Evolutionary conservation across 345 rosid genomes (phyloP).

Genomic region (Eucalyptus curtisii): DNA sequence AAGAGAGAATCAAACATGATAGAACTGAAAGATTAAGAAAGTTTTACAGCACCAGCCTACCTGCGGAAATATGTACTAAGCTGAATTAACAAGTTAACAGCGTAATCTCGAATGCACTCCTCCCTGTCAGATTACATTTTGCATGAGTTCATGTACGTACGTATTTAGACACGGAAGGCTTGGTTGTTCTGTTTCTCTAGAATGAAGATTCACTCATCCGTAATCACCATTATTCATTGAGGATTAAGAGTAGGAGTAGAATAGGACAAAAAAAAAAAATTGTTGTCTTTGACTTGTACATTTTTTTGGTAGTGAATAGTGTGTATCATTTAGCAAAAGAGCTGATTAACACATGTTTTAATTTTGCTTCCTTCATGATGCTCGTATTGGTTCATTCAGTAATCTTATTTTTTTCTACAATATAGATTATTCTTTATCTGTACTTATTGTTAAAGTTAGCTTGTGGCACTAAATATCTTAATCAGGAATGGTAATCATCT

Average conservation of each 20-base stretch:
- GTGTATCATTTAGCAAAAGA: neutral
- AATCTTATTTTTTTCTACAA: neutral
- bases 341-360: neutral
- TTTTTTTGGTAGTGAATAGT: neutral
- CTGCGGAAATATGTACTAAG: slow-evolving; percentile 73
- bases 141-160: too few species aligned
- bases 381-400: neutral
- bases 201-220: too few species aligned
- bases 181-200: too few species aligned
- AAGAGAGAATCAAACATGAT: neutral
- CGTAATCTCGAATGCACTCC: slow-evolving; percentile 67
- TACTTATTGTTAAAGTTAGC: neutral
- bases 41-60: slow-evolving; percentile 13
- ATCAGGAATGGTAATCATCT: neutral
- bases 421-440: neutral
- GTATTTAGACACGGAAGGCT: too few species aligned
- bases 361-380: neutral
- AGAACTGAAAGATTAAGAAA: neutral
- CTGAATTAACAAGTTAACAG: slow-evolving; percentile 72
- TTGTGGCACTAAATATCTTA: neutral
- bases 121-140: slow-evolving; percentile 27
- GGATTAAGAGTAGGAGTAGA: too few species aligned
- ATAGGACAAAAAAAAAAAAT: too few species aligned
- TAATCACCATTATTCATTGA: too few species aligned
- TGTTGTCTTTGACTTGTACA: too few species aligned